Percentiles rank a stretch among this genome's conserved stretches.
These are phyloP conservation scores for Podila verticillata DNA, from an alignment of 192 early-diverging fungal genomes.

Conservation along the genomic window DNA sequence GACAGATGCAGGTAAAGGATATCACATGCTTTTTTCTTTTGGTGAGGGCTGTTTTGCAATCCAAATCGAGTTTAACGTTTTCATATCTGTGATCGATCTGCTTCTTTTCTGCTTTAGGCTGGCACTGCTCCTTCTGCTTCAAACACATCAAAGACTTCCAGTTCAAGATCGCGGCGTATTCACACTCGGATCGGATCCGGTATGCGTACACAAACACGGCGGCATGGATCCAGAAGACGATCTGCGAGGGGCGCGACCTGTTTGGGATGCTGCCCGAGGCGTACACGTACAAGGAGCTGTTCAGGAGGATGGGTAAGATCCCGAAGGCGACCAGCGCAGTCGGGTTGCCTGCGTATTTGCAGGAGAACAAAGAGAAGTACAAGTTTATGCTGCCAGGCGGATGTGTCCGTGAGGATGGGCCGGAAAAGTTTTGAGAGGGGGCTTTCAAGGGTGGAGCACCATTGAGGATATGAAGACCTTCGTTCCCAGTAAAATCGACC, in stretches of 20 bases:
- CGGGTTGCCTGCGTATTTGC: conserved; percentile 53
- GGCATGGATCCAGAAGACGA: conserved; percentile 55
- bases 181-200: conserved; percentile 64
- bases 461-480: too few species aligned
- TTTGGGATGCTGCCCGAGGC: conserved; percentile 74
- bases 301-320: conserved; percentile 54
- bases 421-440: too few species aligned
- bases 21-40: too few species aligned
- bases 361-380: conserved; percentile 27
- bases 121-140: conserved; percentile 77
- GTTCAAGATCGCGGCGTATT: conserved; percentile 73
- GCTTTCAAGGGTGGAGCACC: too few species aligned
- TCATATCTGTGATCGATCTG: too few species aligned
- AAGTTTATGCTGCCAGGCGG: conserved; percentile 46
- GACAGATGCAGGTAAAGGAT: conserved; percentile 57
- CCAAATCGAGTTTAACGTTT: too few species aligned
- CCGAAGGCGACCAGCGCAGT: conserved; percentile 51
- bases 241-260: conserved; percentile 72
- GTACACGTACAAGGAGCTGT: conserved; percentile 62
- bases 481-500: too few species aligned
- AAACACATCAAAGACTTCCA: conserved; percentile 59
- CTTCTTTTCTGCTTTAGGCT: conserved; percentile 43
- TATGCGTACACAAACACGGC: conserved; percentile 38
- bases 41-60: neutral
- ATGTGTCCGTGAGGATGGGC: conserved; percentile 14